A percentile compares a stretch with the other conserved stretches of the same genome.
phyloP scores from a whole-genome alignment of 1,284 basidiomycete genomes.

The Mrakiaceae sp. region DNA sequence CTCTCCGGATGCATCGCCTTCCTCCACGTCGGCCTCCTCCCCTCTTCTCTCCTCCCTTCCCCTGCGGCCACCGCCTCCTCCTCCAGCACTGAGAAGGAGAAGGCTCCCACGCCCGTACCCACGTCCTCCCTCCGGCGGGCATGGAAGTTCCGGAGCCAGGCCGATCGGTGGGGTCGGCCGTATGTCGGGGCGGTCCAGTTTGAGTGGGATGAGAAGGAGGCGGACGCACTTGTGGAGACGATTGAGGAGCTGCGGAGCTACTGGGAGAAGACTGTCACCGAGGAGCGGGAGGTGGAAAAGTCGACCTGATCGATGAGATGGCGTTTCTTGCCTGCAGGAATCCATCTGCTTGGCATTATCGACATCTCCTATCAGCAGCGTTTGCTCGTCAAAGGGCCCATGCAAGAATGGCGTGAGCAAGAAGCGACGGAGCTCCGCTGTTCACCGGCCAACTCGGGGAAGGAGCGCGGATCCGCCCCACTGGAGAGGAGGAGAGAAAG shows the following conservation, averaged over 20 bases:
- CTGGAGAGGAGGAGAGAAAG: no score
- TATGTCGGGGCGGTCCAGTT: constrained; percentile 4
- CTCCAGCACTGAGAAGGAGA: background rate
- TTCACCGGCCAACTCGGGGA: no score
- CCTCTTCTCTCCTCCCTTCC: constrained; percentile 7
- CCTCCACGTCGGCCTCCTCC: constrained; percentile 13
- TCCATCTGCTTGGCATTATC: no score
- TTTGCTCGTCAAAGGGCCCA: no score
- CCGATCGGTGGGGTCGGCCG: constrained; percentile 12
- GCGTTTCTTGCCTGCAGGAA: no score
- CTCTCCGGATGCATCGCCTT: constrained; percentile 15
- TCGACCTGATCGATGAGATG: background rate
- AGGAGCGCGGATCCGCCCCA: no score
- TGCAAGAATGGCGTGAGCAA: no score
- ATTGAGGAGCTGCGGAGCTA: constrained; percentile 8
- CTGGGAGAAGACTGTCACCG: constrained; percentile 10
- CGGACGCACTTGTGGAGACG: background rate
- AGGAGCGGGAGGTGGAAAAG: background rate
- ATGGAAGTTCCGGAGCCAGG: constrained; percentile 14
- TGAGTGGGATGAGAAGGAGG: constrained; percentile 4
- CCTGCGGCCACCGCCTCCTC: background rate
- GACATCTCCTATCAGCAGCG: no score
- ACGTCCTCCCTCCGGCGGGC: background rate
- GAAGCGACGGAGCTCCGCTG: no score
- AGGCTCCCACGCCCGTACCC: background rate